These are phyloP conservation scores for Desmodesmus armatus DNA, from an alignment of 139 green algal genomes.

Conservation along the genomic window DNA sequence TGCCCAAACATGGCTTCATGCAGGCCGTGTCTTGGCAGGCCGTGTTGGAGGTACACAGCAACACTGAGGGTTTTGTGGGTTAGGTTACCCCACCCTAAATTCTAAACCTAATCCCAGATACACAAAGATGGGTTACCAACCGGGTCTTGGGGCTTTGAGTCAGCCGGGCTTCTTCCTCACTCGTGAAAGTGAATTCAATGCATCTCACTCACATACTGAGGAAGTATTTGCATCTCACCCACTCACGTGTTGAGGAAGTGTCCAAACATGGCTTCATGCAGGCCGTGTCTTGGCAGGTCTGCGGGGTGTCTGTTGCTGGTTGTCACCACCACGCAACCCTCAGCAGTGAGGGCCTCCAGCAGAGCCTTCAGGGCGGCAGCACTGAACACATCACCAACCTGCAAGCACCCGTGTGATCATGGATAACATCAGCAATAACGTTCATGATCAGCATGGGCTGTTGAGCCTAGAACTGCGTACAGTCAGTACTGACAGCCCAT, in stretches of 20 bases:
- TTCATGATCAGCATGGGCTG: background rate
- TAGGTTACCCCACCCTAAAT: no score
- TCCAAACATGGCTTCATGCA: slow-evolving; percentile 70
- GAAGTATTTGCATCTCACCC: no score
- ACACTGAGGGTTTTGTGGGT: no score
- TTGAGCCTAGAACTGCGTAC: background rate
- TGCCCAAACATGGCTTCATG: slow-evolving; percentile 71
- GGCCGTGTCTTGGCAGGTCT: slow-evolving; percentile 60
- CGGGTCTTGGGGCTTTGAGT: no score
- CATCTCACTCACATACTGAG: no score
- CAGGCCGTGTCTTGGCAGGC: slow-evolving; percentile 62
- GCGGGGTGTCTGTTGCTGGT: slow-evolving; percentile 56
- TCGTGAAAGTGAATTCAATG: no score
- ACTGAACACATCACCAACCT: slow-evolving; percentile 75
- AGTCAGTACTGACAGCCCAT: background rate
- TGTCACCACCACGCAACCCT: slow-evolving; percentile 64
- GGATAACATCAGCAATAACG: background rate
- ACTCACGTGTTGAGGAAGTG: slow-evolving; percentile 64
- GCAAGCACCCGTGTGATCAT: no score
- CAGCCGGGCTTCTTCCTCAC: no score
- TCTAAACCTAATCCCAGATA: no score
- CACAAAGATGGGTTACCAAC: no score
- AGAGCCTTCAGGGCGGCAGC: slow-evolving; percentile 79
- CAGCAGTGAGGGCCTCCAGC: slow-evolving; percentile 58
- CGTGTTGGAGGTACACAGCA: no score